phyloP scores from a whole-genome alignment of 208 protist genomes.

The Acanthamoeba healyi region DNA sequence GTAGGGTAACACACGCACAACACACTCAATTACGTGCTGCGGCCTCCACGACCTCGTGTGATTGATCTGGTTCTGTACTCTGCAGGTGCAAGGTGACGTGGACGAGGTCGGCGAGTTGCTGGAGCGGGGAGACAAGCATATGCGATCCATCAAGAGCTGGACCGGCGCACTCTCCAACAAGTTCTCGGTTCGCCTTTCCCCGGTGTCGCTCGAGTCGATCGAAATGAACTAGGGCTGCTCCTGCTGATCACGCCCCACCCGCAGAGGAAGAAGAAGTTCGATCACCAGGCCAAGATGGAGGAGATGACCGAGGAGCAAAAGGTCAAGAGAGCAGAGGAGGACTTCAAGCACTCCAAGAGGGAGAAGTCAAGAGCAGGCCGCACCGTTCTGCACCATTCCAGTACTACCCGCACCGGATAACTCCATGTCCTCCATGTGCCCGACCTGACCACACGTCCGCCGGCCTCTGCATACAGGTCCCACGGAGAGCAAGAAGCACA shows the following conservation, averaged over 20 bases:
- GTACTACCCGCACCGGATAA: neutral
- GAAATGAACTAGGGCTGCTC: neutral
- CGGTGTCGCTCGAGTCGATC: too few relatives aligned
- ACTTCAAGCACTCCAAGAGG: neutral
- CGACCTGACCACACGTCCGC: neutral
- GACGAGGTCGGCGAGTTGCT: neutral
- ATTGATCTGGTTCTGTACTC: too few relatives aligned
- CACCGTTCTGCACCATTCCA: neutral
- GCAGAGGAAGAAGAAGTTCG: neutral
- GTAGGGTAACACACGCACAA: conserved; percentile 26
- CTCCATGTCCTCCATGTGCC: neutral
- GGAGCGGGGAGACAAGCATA: conserved; percentile 9
- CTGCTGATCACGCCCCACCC: neutral
- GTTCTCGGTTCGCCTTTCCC: neutral
- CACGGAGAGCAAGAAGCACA: neutral
- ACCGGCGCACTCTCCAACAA: conserved; percentile 24
- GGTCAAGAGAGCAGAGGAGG: neutral
- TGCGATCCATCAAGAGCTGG: conserved; percentile 36
- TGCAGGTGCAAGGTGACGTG: neutral
- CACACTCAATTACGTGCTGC: too few relatives aligned
- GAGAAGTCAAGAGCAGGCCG: neutral
- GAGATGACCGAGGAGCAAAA: conserved; percentile 16
- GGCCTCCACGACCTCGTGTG: too few relatives aligned
- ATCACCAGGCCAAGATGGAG: neutral
- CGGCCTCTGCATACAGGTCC: too few relatives aligned